phyloP scores from a whole-genome alignment of 352 stramenopile genomes.

The Thalassiosira allenii region DNA sequence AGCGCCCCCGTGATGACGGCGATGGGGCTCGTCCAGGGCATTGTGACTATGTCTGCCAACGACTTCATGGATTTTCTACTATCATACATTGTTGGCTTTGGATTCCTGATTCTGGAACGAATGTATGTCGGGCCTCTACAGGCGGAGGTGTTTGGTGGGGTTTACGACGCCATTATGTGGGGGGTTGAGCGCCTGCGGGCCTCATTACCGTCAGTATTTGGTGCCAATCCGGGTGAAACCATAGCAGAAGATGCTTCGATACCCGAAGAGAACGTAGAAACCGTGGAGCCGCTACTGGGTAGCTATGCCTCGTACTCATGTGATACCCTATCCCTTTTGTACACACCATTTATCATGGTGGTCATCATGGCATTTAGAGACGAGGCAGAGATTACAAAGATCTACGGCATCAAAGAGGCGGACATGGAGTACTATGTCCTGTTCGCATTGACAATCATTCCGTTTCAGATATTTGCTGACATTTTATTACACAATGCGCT shows the following conservation, averaged over 20 bases:
- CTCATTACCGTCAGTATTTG: slow-evolving; percentile 23
- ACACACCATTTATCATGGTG: slow-evolving; percentile 93
- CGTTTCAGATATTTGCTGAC: slow-evolving; percentile 94
- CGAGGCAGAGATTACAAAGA: slow-evolving; percentile 91
- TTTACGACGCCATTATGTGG: slow-evolving; percentile 20
- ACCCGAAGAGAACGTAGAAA: slow-evolving; percentile 75
- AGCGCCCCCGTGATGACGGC: slow-evolving; percentile 90
- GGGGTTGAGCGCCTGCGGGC: background rate
- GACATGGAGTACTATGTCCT: slow-evolving; percentile 98
- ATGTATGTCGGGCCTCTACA: slow-evolving; percentile 92
- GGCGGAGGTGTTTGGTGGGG: slow-evolving; percentile 81
- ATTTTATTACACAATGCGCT: slow-evolving; percentile 95
- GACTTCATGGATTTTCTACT: slow-evolving; percentile 98
- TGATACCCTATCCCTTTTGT: slow-evolving; percentile 92
- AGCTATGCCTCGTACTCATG: slow-evolving; percentile 92
- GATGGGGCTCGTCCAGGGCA: slow-evolving; percentile 90
- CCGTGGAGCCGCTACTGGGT: slow-evolving; percentile 96
- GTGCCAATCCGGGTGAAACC: slow-evolving; percentile 18
- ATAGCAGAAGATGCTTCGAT: slow-evolving; percentile 1
- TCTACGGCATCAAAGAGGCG: slow-evolving; percentile 96
- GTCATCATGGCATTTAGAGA: slow-evolving; percentile 95
- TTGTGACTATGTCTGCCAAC: slow-evolving; percentile 94
- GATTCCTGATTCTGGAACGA: slow-evolving; percentile 92
- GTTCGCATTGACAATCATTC: slow-evolving; percentile 94
- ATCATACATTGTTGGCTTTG: slow-evolving; percentile 93